These are phyloP conservation scores for Pestalotiopsis sp. DNA, from an alignment of 2,329 filamentous ascomycete genomes.

Conservation along the genomic window DNA sequence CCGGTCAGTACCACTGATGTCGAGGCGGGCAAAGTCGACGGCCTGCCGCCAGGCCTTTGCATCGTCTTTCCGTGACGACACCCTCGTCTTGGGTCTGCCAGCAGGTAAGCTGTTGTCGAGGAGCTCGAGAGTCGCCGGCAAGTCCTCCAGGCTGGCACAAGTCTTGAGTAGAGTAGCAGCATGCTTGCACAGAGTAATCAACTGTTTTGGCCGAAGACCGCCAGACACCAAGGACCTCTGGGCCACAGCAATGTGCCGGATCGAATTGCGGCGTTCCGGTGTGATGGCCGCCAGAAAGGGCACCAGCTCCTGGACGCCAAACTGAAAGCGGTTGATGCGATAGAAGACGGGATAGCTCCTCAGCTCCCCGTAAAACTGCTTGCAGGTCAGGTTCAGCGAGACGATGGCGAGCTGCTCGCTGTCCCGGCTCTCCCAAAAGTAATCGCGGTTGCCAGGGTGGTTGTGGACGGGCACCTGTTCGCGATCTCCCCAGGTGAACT, in stretches of 20 bases:
- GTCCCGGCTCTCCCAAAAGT: slow-evolving; percentile 1
- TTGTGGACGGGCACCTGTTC: slow-evolving; percentile 7
- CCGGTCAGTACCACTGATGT: slow-evolving; percentile 3
- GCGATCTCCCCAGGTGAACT: slow-evolving; percentile 13
- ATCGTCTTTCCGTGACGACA: not conserved
- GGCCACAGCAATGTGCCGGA: slow-evolving; percentile 9
- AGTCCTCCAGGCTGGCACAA: not conserved
- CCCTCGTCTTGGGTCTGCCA: not conserved
- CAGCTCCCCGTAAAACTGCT: slow-evolving; percentile 14
- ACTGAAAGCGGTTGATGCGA: slow-evolving; percentile 15
- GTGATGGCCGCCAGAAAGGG: slow-evolving; percentile 14
- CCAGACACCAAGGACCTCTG: not conserved
- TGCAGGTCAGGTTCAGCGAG: slow-evolving; percentile 11
- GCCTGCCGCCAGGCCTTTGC: not conserved
- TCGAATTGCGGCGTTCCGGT: slow-evolving; percentile 14
- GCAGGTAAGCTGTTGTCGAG: not conserved
- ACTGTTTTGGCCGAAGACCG: not conserved
- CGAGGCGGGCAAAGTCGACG: not conserved
- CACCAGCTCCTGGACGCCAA: not conserved
- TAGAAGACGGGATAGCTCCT: slow-evolving; percentile 14
- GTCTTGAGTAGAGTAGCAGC: not conserved
- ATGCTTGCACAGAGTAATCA: not conserved
- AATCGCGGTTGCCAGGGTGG: slow-evolving; percentile 5
- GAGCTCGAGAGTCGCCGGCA: not conserved
- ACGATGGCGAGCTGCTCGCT: slow-evolving; percentile 4